A percentile compares a stretch with the other conserved stretches of the same genome.
Conservation (phyloP, 2,329 filamentous ascomycete species). For the Penicillium carneum region DNA sequence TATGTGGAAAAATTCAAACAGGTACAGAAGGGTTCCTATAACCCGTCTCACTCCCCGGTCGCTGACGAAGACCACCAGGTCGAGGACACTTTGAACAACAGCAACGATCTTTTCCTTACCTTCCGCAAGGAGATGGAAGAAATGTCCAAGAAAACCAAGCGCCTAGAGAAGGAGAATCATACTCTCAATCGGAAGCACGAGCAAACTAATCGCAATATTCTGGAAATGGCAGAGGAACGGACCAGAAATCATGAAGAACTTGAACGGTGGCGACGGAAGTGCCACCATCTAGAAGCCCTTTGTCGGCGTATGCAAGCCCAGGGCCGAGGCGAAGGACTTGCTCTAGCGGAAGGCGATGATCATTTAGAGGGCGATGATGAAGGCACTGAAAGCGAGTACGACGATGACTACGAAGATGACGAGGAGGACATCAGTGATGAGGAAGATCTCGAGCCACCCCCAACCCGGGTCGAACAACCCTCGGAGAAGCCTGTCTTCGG, state of each 20-base stretch:
- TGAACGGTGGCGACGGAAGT: conserved; percentile 81
- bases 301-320: conserved; percentile 97
- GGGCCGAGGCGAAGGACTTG: conserved; percentile 76
- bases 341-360: conserved; percentile 59
- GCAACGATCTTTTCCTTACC: conserved; percentile 94
- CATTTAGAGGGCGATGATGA: conserved; percentile 61
- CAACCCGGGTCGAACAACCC: conserved; percentile 39
- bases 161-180: conserved; percentile 94
- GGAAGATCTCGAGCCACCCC: conserved; percentile 53
- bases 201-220: conserved; percentile 89
- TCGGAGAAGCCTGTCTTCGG: conserved; percentile 55
- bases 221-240: conserved; percentile 95
- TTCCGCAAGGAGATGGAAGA: conserved; percentile 99
- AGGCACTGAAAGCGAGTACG: conserved; percentile 57
- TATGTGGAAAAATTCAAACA: conserved; percentile 99
- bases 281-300: conserved; percentile 89
- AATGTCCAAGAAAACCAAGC: conserved; percentile 98
- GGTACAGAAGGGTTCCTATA: conserved; percentile 64
- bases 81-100: conserved; percentile 97
- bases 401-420: conserved; percentile 68
- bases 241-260: conserved; percentile 76
- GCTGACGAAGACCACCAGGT: conserved; percentile 71
- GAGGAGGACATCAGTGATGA: conserved; percentile 67
- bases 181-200: conserved; percentile 91
- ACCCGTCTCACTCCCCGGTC: conserved; percentile 37